Evolutionary conservation across 2,329 filamentous ascomycete species (phyloP), one percentile per base, ranked within the genome.

Genomic region (Cylindrodendrum hubeiense): DNA sequence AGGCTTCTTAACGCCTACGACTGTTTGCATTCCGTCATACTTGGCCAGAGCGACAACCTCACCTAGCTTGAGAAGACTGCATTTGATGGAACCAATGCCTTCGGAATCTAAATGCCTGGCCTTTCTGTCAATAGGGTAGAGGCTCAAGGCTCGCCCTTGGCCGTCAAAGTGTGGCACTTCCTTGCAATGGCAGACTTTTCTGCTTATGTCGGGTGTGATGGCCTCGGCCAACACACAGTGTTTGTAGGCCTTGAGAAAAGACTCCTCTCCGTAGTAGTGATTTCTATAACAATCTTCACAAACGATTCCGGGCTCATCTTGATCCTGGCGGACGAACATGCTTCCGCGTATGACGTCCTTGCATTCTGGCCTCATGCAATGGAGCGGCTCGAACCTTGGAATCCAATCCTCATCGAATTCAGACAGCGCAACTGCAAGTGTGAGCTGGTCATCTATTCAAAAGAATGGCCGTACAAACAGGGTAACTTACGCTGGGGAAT

Each of bases 261-360:
- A 34, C 33, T 34, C 33, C 33, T 34, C 15, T 34, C 33, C 33
- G 33, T 34, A 34, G 33, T 34, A 34, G 33, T 34, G 33, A 17
- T 39, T 39, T 17, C 34, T 39, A 21, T 72, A 72, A 44, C 69
- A 72, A 21, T 54, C 60, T 50, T 72, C 70, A 19, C 70, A 72
- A 13, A 72, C 41, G 6, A 70, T 50, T 15, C 46, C 53, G 24
- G 69, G 59, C 9, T 64, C 34, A 51, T 22, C 22, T 10, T 55
- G 24, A 30, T n/a, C 21, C 12, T n/a, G n/a, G n/a, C n/a, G n/a
- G n/a, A 70, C 28, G 28, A 71, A 71, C 69, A 71, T 71, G 28
- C 69, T 72, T 12, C 69, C 69, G 19, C 67, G 49, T 8, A 71
- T 61, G 28, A 65, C 50, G 2, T 34, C 65, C 4, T 65, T 68